Evolutionary conservation across 2,329 filamentous ascomycete genomes (phyloP).

Genomic region (Teratosphaeria pseudoeucalypti): DNA sequence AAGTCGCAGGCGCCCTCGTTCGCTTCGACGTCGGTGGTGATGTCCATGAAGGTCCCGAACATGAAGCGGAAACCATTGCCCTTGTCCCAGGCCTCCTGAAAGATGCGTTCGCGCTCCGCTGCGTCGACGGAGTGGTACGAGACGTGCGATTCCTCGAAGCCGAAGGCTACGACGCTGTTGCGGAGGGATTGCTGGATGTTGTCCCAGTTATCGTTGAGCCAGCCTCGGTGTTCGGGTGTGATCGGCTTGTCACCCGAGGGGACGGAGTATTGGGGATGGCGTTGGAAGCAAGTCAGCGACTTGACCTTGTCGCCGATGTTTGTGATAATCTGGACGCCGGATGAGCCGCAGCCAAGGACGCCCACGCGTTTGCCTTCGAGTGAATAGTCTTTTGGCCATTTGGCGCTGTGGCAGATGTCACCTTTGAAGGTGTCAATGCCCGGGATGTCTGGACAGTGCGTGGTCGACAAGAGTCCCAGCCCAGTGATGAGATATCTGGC

Average conservation of each 20-base stretch:
- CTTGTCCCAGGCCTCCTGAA: slow-evolving; percentile 22
- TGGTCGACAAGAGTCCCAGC: slow-evolving; percentile 23
- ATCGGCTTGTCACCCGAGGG: slow-evolving; percentile 24
- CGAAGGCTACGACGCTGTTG: slow-evolving; percentile 23
- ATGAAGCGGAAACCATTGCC: slow-evolving; percentile 28
- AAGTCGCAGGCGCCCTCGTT: slow-evolving; percentile 27
- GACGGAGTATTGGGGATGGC: slow-evolving; percentile 28
- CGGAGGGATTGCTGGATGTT: slow-evolving; percentile 23
- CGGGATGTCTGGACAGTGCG: slow-evolving; percentile 26
- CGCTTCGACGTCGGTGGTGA: slow-evolving; percentile 20
- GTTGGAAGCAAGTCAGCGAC: slow-evolving; percentile 25
- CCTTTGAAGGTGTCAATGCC: slow-evolving; percentile 34
- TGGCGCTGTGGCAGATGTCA: slow-evolving; percentile 34
- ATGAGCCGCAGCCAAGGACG: slow-evolving; percentile 33
- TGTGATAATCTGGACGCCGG: slow-evolving; percentile 34
- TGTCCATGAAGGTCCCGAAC: slow-evolving; percentile 26
- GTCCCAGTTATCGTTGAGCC: slow-evolving; percentile 26
- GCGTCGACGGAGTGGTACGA: slow-evolving; percentile 15
- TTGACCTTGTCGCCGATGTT: slow-evolving; percentile 25
- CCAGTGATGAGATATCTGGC: slow-evolving; percentile 25
- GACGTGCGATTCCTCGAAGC: slow-evolving; percentile 20
- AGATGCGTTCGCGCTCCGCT: slow-evolving; percentile 20
- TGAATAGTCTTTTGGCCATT: slow-evolving; percentile 32
- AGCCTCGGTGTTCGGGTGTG: slow-evolving; percentile 16
- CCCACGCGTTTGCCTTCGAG: slow-evolving; percentile 31